Evolutionary conservation across 2,329 filamentous ascomycete genomes (phyloP), one percentile per base, ranked within the genome.

Genomic region (Stachybotrys chlorohalonatus): DNA sequence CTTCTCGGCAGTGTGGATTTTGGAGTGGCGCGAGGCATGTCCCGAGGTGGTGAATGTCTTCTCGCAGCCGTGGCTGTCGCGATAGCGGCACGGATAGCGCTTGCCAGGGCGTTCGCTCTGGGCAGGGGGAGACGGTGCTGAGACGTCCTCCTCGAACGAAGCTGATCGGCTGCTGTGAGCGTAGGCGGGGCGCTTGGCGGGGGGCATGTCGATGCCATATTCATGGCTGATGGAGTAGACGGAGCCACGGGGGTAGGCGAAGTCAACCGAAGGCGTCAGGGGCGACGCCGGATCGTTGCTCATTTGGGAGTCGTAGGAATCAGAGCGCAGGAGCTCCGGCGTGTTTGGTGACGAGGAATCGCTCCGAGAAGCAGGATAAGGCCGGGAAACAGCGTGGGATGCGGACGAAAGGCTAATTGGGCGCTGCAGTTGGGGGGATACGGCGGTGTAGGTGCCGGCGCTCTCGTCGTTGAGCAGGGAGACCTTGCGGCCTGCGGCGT

Each of bases 11-110:
- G 86, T 90, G 74, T 93, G 89, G 64, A 90, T 91, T 70, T 91
- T 91, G 56, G 87, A 88, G 68, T 93, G 89, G 47, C 89, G 84
- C 48, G 89, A 90, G n/a, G 89, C 87, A 64, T 93, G 89, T 48
- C 89, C 89, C 0, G 89, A 92, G 3, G 89, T 93, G 56, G 89
- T 92, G 67, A 93, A 93, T 11, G 84, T 89, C 74, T 90, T 89
- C 63, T 81, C 82, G 73, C 89, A 93, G 47, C 83, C 81, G 62
- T 84, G 86, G 52, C 79, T 80, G 58, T 90, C 86, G 39, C 84
- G 82, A 65, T 86, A 86, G 30, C 86, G 85, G 68, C 87, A 91
- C 1, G 86, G 86, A 63, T 89, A 90, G 55, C 85, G 80, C 81
- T 85, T 90, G 69, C 76, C 70, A 55, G 75, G 66, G 58, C 78